Base-by-base conservation (phyloP, 2,329 filamentous ascomycete species). In the Aspergillus transmontanensis region DNA sequence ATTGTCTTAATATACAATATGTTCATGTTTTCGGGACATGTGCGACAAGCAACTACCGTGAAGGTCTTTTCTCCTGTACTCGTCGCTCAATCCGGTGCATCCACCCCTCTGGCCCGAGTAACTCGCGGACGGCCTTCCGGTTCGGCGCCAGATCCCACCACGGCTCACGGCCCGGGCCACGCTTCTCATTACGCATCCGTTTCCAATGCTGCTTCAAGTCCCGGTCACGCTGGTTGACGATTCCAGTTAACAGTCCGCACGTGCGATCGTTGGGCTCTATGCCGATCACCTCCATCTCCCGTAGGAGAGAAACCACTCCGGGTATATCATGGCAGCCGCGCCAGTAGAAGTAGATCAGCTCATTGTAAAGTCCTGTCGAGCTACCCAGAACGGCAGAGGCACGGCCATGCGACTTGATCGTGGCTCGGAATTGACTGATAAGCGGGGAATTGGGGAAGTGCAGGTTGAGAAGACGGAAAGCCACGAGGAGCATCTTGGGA, bases 281-380 rank as follows among this genome's bases (percentile, higher is more conserved):
- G 5, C 80, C 81, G 6, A 72, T 75, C n/a, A 75, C 68, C 56
- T 81, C 74, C 81, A 83, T 83, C 54, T 83, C 80, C 28, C 69
- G 68, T 11, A 82, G 68, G 11, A 82, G 70, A 1, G 72, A 68
- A 3, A 79, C 69, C 34, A 83, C 75, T 19, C 72, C 75, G 6
- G 75, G 73, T 2, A 83, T 68, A 51, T 82, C 78, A 7, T 75
- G 76, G 57, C 78, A 78, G 6, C 76, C 75, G 45, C 72, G 69
- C 81, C 81, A 83, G 62, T 77, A 72, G 62, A 80, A 78, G 45
- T 73, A 71, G 34, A 83, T 75, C 63, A 82, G 68, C 48, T 81
- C 79, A 64, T 82, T 81, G 69, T 79, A 82, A 26, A 83, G 75
- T 1, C 71, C 72, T 1, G 74, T 73, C 9, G 77, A 79, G 16